A percentile compares a stretch with the other conserved stretches of the same genome.
phyloP scores from a whole-genome alignment of 2,329 filamentous ascomycete genomes.

The Colletotrichum higginsianum region DNA sequence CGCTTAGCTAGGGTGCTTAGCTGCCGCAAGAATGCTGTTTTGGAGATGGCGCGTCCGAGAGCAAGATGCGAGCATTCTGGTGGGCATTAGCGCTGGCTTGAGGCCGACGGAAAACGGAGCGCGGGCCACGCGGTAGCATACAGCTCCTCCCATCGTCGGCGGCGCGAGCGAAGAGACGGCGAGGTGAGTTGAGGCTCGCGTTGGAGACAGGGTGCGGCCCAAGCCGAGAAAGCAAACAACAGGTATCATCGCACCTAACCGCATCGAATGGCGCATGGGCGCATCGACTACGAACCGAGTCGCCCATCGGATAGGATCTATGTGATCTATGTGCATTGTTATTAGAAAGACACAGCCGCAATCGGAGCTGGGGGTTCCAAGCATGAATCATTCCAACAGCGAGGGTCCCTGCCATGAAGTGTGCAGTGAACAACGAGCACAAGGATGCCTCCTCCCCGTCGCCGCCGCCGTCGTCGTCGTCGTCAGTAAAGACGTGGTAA shows the following conservation, averaged over 20 bases:
- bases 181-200: constrained; percentile 29
- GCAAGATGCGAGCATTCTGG: constrained; percentile 35
- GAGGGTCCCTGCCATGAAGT: constrained; percentile 24
- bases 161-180: not conserved
- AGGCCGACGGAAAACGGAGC: constrained; percentile 27
- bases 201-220: constrained; percentile 26
- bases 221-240: constrained; percentile 19
- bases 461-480: constrained; percentile 12
- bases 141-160: constrained; percentile 13
- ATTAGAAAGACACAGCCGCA: constrained; percentile 21
- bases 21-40: constrained; percentile 28
- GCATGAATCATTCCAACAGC: constrained; percentile 29
- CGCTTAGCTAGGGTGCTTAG: constrained; percentile 28
- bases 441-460: not conserved
- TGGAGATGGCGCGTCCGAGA: constrained; percentile 33
- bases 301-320: constrained; percentile 15
- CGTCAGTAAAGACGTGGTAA: not conserved
- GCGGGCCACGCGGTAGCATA: constrained; percentile 23
- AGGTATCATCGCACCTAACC: constrained; percentile 23
- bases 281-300: constrained; percentile 23
- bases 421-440: not conserved
- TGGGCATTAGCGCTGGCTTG: constrained; percentile 29
- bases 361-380: not conserved
- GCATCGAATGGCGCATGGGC: constrained; percentile 30
- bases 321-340: no score